These are phyloP conservation scores for Talaromyces sp. DNA, from an alignment of 2,329 filamentous ascomycete genomes.

Conservation along the genomic window DNA sequence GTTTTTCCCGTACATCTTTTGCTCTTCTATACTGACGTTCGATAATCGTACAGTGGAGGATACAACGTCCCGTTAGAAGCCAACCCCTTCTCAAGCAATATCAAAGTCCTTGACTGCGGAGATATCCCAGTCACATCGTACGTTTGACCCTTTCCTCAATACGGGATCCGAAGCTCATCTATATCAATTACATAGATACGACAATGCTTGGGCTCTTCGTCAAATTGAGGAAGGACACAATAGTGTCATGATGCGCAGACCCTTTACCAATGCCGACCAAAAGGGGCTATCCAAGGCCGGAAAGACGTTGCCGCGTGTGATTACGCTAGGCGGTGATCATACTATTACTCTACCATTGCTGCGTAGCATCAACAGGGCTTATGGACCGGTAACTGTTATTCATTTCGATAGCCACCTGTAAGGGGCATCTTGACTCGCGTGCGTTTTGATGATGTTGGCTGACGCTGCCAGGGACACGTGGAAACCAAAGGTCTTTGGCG, in stretches of 20 bases:
- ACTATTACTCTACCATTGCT: slow-evolving; percentile 50
- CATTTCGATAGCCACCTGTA: slow-evolving; percentile 61
- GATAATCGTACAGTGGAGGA: slow-evolving; percentile 60
- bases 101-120: slow-evolving; percentile 75
- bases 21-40: background rate
- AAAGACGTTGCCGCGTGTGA: slow-evolving; percentile 73
- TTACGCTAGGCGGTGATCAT: slow-evolving; percentile 60
- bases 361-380: slow-evolving; percentile 59
- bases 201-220: slow-evolving; percentile 74
- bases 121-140: slow-evolving; percentile 82
- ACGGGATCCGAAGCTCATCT: background rate
- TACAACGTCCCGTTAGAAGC: slow-evolving; percentile 79
- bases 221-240: slow-evolving; percentile 86
- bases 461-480: slow-evolving; percentile 50
- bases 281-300: slow-evolving; percentile 66
- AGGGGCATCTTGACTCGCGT: slow-evolving; percentile 18
- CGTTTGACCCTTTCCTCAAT: slow-evolving; percentile 30
- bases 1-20: slow-evolving; percentile 30
- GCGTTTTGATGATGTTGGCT: background rate
- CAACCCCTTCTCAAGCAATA: slow-evolving; percentile 79
- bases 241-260: slow-evolving; percentile 65
- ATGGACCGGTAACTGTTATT: slow-evolving; percentile 63
- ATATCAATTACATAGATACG: slow-evolving; percentile 54
- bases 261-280: slow-evolving; percentile 64
- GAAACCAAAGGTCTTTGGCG: slow-evolving; percentile 83